Evolutionary conservation across 192 early-diverging fungal species (phyloP).

Genomic region (Backusella liffmaniae): DNA sequence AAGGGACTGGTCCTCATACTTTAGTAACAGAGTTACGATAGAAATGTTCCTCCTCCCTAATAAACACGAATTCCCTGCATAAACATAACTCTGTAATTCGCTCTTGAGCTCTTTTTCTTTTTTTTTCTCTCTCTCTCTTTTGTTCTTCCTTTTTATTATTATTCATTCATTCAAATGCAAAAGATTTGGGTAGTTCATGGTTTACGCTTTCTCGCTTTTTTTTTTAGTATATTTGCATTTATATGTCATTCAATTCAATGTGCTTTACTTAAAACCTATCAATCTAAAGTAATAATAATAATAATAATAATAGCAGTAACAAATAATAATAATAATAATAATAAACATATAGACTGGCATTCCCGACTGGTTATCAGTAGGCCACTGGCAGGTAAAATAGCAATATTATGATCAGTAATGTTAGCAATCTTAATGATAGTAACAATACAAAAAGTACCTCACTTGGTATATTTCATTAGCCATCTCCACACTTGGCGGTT

Average conservation of each 20-base stretch:
- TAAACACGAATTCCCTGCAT: constrained; percentile 9
- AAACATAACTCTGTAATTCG: constrained; percentile 1
- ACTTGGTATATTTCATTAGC: constrained; percentile 20
- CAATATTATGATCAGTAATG: background rate
- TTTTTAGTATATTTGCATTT: background rate
- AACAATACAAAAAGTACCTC: constrained; percentile 13
- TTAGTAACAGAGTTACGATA: background rate
- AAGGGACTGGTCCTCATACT: constrained; percentile 4
- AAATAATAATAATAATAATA: background rate
- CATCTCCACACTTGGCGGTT: constrained; percentile 4
- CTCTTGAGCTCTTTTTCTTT: background rate
- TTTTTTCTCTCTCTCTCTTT: background rate
- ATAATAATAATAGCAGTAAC: background rate
- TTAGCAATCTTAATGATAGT: background rate
- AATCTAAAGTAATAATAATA: constrained; percentile 1
- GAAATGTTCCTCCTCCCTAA: constrained; percentile 4
- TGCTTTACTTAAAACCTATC: background rate
- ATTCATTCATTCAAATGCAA: background rate
- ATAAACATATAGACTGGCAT: constrained; percentile 2
- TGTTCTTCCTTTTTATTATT: background rate
- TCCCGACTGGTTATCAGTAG: constrained; percentile 17
- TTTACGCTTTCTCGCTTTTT: background rate
- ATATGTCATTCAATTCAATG: constrained; percentile 8
- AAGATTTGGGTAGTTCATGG: background rate
- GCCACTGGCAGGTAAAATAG: constrained; percentile 30